A percentile compares a stretch with the other conserved stretches of the same genome.
Conservation (phyloP, 2,329 filamentous ascomycete species). For the Pestalotiopsis sp. region DNA sequence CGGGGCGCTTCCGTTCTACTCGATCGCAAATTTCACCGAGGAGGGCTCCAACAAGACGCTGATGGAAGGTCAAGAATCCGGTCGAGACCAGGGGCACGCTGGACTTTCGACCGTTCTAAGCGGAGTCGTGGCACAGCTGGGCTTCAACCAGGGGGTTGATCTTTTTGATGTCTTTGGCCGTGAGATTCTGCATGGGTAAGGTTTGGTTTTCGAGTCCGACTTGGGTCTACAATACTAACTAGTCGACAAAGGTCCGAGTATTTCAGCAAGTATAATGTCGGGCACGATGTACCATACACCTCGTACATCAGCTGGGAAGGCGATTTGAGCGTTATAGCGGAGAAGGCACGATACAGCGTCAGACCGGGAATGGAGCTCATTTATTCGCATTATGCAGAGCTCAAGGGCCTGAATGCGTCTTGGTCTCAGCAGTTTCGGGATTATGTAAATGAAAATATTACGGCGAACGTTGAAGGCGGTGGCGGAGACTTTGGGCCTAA, state of each 20-base stretch:
- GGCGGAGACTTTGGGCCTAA: constrained; percentile 43
- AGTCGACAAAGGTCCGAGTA: constrained; percentile 34
- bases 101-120: constrained; percentile 40
- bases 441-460: constrained; percentile 27
- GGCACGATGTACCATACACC: constrained; percentile 42
- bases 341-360: constrained; percentile 30
- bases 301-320: constrained; percentile 39
- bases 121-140: constrained; percentile 41
- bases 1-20: neutral
- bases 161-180: constrained; percentile 35
- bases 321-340: constrained; percentile 34
- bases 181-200: constrained; percentile 28
- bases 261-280: constrained; percentile 41
- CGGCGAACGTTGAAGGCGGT: constrained; percentile 41
- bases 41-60: constrained; percentile 31
- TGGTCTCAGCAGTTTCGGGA: constrained; percentile 39
- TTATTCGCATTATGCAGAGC: constrained; percentile 37
- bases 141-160: constrained; percentile 43
- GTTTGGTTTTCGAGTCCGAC: no score
- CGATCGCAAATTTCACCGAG: constrained; percentile 24
- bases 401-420: constrained; percentile 36
- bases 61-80: constrained; percentile 41
- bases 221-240: neutral
- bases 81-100: constrained; percentile 46
- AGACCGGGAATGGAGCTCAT: constrained; percentile 41